Evolutionary conservation across 2,329 filamentous ascomycete genomes (phyloP).

Genomic region (Colletotrichum zoysiae): DNA sequence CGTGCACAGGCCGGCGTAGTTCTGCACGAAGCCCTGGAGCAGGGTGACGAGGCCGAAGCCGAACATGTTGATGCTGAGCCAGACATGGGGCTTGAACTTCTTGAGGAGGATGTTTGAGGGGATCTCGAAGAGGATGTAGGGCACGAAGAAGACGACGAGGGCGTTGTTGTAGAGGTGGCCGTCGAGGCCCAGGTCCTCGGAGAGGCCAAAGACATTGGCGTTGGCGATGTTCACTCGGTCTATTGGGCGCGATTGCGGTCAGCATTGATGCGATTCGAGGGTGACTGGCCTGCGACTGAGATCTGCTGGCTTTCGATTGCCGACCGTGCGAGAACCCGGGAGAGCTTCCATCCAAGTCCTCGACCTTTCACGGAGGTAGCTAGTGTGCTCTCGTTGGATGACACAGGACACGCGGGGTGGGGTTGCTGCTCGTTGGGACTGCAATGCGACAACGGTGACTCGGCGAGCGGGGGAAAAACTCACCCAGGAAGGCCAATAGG

Average conservation of each 20-base stretch:
- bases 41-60: slow-evolving; percentile 82
- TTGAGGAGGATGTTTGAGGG: slow-evolving; percentile 59
- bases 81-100: slow-evolving; percentile 69
- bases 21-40: slow-evolving; percentile 82
- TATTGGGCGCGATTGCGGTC: slow-evolving; percentile 30
- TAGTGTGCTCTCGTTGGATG: neutral
- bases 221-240: slow-evolving; percentile 85
- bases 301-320: neutral
- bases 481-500: slow-evolving; percentile 74
- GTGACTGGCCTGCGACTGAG: neutral
- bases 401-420: too few species aligned
- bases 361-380: neutral
- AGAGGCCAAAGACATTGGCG: slow-evolving; percentile 75
- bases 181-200: slow-evolving; percentile 71
- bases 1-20: slow-evolving; percentile 80
- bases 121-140: slow-evolving; percentile 79
- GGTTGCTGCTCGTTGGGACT: neutral
- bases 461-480: slow-evolving; percentile 33
- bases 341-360: neutral
- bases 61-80: slow-evolving; percentile 87
- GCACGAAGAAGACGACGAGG: slow-evolving; percentile 85
- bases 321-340: neutral
- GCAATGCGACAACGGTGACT: neutral
- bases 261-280: neutral
- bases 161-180: slow-evolving; percentile 78